These are phyloP conservation scores for Suhomyces atakaporum DNA, from an alignment of 1,139 yeast species.

Conservation along the genomic window DNA sequence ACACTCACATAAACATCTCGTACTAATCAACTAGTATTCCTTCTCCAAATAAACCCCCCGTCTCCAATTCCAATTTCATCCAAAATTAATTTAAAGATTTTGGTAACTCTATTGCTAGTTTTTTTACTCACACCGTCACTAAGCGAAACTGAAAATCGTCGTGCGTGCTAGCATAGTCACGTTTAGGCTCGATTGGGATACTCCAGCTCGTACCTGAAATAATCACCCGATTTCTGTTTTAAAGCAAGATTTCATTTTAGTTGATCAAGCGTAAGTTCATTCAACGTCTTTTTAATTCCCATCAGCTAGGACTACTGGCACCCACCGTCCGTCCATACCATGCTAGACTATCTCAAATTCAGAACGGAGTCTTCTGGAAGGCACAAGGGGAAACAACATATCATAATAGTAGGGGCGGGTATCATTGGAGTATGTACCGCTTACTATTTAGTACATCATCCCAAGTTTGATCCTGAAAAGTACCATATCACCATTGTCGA, in stretches of 20 bases:
- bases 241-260: constrained; percentile 2
- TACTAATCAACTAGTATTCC: no score
- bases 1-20: no score
- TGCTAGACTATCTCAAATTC: constrained; percentile 42
- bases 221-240: constrained; percentile 10
- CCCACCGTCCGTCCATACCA: no score
- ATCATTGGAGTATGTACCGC: constrained; percentile 96
- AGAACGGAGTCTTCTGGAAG: constrained; percentile 53
- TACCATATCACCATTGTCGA: constrained; percentile 88
- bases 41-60: no score
- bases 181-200: constrained; percentile 1
- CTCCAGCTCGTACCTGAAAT: constrained; percentile 5
- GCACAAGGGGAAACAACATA: constrained; percentile 64
- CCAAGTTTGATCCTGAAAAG: constrained; percentile 67
- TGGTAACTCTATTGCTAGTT: no score
- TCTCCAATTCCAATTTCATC: no score
- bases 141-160: background rate
- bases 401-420: constrained; percentile 87
- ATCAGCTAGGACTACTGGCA: no score
- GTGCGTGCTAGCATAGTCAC: constrained; percentile 7
- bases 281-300: background rate
- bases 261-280: background rate
- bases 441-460: constrained; percentile 81
- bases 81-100: no score
- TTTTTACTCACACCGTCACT: background rate